A percentile compares a stretch with the other conserved stretches of the same genome.
Conservation (phyloP, 495 filamentous ascomycete genomes). For the Astrothelium subdiscretum region DNA sequence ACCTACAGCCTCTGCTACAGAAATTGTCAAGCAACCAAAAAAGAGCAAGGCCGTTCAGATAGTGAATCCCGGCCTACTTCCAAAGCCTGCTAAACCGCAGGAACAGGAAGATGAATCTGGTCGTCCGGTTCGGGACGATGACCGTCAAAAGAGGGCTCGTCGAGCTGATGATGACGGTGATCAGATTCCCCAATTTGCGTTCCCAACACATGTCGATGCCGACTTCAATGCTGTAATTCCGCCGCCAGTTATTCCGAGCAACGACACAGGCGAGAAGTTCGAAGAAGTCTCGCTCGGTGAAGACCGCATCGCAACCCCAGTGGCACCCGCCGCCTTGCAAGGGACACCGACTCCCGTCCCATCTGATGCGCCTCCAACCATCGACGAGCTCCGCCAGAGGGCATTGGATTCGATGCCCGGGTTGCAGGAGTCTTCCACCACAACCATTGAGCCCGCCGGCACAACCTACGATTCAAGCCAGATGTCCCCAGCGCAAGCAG, state of each 20-base stretch:
- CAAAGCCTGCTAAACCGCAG: slow-evolving; percentile 21
- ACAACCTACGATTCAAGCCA: background rate
- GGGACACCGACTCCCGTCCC: background rate
- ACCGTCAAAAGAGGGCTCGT: slow-evolving; percentile 61
- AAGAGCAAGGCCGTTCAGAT: slow-evolving; percentile 77
- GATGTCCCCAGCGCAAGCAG: slow-evolving; percentile 1
- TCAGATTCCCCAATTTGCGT: slow-evolving; percentile 59
- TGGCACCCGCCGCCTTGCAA: background rate
- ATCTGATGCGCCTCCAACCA: background rate
- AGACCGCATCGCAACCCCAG: background rate
- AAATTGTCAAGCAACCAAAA: slow-evolving; percentile 51
- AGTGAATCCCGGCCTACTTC: slow-evolving; percentile 47
- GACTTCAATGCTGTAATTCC: background rate
- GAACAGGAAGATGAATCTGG: slow-evolving; percentile 39
- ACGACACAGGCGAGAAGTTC: background rate
- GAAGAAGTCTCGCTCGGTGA: background rate
- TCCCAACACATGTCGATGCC: slow-evolving; percentile 36
- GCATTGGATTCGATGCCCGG: background rate
- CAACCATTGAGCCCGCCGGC: background rate
- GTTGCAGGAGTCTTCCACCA: background rate
- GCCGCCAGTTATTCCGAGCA: background rate
- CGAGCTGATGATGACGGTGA: slow-evolving; percentile 48
- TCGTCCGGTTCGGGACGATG: slow-evolving; percentile 40
- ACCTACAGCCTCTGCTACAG: slow-evolving; percentile 67
- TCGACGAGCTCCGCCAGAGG: background rate